Evolutionary conservation across 176 grass and related monocot species (phyloP), one percentile per base, ranked within the genome.

Genomic region (Rhynchospora tenuis): DNA sequence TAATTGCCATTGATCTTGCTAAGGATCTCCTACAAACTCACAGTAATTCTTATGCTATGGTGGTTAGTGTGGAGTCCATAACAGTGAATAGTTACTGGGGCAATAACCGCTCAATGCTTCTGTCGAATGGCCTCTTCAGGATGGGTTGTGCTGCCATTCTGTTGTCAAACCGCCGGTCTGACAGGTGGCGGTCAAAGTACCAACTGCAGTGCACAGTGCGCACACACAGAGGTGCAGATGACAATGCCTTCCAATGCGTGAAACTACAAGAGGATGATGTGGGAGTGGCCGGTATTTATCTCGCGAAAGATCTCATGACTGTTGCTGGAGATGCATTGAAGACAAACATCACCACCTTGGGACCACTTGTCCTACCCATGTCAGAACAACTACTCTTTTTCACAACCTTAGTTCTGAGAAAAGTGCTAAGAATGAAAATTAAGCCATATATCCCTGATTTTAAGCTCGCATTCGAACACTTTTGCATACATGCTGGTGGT

Each of bases 391-490:
- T 84, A 19, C 48, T 88, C 61, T 88, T 88, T 70, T 79, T 88
- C 3, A 3, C 59, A 17, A 79, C 81, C 29, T 47, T 88, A 66
- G 81, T 88, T 61, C 79, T 58, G 23, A 88, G 58, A 38, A 88
- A 79, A 66, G 44, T 84, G n/a, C 46, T 84, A 31, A 88, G 84
- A 68, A 80, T 88, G 86, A 88, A 88, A 83, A 88, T 84, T 3
- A 88, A 65, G 59, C 86, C 81, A 3, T 88, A 88, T 24, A 88
- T 88, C 9, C 86, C 86, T 5, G 82, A 88, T 80, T 88, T 88
- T 66, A 84, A 88, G 59, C 23, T 84, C 9, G 86, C 86, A 67
- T 88, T 88, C 52, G 86, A 88, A 60, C 86, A 88, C 76, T 88
- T 88, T 43, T 88, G 86, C 73, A 88, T 88, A 20, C 81, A 88